Evolutionary conservation across 2,329 filamentous ascomycete genomes (phyloP), one percentile per base, ranked within the genome.

Genomic region (Pezicula rhizophila): DNA sequence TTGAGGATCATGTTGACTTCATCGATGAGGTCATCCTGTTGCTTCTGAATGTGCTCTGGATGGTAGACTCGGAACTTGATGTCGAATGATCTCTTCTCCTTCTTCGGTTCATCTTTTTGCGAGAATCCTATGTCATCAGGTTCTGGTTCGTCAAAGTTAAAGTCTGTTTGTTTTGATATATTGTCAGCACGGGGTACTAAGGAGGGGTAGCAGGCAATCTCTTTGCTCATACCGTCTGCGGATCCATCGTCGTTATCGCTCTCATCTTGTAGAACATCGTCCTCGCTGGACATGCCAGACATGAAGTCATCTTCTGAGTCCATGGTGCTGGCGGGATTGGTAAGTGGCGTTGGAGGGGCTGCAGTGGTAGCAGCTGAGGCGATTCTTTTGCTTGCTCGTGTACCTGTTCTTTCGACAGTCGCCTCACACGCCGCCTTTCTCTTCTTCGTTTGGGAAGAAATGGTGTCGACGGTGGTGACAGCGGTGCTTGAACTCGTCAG

Each of bases 251-350:
- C 84, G 60, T 90, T 88, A 47, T 89, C 90, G 59, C 87, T 90
- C 52, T 87, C 83, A 60, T 90, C 87, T 54, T 86, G 79, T 67
- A 85, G 77, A 52, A 89, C 79, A 52, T 80, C 79, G 56, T 87
- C 84, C 48, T 85, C 85, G 64, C 87, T 95, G 38, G 88, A 92
- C 60, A 84, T 76, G 64, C 84, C 82, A 60, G 87, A 95, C 79
- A 93, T 86, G 68, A 91, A 91, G 52, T 96, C 92, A 63, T 96
- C 90, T 61, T 97, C 92, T 8, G 91, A 96, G 72, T 96, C 90
- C 91, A 96, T 96, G 55, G 74, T 79, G 67, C 73, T 72, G 45
- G 70, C 75, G 18, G 64, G 64, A n/a, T 67, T 71, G 43, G 79
- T 83, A 51, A 77, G 67, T 25, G 79, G 77, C 5, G 79, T 80